These are phyloP conservation scores for Cyberlindnera maclurae DNA, from an alignment of 805 yeast genomes.

Conservation along the genomic window DNA sequence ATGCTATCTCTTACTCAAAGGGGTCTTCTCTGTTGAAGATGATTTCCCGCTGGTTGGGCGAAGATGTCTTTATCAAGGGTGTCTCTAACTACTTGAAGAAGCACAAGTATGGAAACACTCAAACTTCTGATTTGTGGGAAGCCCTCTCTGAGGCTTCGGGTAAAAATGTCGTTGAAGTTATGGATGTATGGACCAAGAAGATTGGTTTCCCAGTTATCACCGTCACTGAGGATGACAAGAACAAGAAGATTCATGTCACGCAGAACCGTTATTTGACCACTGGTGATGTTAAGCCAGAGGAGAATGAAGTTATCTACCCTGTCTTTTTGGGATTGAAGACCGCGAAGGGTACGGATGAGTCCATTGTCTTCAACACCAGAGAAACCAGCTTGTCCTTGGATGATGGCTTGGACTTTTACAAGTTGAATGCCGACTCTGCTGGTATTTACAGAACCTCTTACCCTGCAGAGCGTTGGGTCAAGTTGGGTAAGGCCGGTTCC, in stretches of 20 bases:
- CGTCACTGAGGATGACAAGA: conserved; percentile 47
- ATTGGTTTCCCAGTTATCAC: conserved; percentile 71
- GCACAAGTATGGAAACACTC: conserved; percentile 73
- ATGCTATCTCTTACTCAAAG: conserved; percentile 75
- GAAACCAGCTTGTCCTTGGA: conserved; percentile 38
- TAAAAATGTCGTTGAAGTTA: conserved; percentile 60
- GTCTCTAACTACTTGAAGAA: conserved; percentile 70
- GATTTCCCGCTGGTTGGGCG: conserved; percentile 77
- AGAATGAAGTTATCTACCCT: conserved; percentile 61
- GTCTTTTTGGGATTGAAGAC: conserved; percentile 64
- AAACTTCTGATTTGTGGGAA: conserved; percentile 72
- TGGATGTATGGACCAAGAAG: conserved; percentile 77
- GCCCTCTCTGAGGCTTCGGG: conserved; percentile 66
- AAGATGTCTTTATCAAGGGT: conserved; percentile 68
- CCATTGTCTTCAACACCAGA: conserved; percentile 47
- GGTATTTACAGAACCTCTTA: conserved; percentile 75
- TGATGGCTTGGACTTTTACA: conserved; percentile 43
- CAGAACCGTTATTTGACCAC: conserved; percentile 73
- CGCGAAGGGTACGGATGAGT: conserved; percentile 51
- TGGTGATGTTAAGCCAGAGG: conserved; percentile 71
- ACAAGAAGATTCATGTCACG: conserved; percentile 42
- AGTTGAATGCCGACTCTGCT: conserved; percentile 65
- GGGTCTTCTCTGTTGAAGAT: conserved; percentile 75
- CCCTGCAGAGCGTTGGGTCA: conserved; percentile 59
- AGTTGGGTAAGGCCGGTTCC: conserved; percentile 54